Conservation (phyloP, 2,329 filamentous ascomycete genomes). For the Fusarium illudens region DNA sequence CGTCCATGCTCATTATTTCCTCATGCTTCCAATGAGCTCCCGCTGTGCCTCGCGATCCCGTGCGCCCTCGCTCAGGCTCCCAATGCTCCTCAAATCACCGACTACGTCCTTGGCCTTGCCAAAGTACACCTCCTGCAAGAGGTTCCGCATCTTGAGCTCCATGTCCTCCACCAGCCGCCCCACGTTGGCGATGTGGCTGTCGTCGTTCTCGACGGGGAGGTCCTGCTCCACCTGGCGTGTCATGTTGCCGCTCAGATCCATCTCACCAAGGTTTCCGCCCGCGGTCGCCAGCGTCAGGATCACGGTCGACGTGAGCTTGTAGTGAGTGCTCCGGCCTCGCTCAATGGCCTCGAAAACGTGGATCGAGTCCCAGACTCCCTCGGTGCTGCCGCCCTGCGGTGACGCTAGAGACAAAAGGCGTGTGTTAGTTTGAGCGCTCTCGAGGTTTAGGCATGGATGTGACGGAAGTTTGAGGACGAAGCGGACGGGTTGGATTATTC, state of each 20-base stretch:
- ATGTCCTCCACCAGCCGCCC: conserved; percentile 96
- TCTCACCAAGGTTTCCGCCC: conserved; percentile 71
- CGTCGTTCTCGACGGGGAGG: conserved; percentile 86
- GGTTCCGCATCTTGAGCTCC: conserved; percentile 99
- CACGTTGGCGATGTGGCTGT: conserved; percentile 94
- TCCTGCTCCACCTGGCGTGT: conserved; percentile 95
- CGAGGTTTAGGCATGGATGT: background rate
- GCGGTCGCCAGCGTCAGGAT: conserved; percentile 83
- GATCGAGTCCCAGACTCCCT: conserved; percentile 96
- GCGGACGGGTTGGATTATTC: background rate
- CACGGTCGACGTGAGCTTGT: conserved; percentile 97
- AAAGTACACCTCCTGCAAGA: conserved; percentile 99
- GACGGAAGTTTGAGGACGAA: background rate
- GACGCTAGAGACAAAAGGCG: conserved; percentile 59
- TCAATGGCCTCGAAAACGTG: conserved; percentile 98
- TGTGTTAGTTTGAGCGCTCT: conserved; percentile 13
- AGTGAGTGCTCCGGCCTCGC: conserved; percentile 89
- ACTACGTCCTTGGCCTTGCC: conserved; percentile 99
- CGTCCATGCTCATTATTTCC: conserved; percentile 46
- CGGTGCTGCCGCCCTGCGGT: conserved; percentile 69
- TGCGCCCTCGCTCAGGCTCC: conserved; percentile 83
- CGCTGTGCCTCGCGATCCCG: conserved; percentile 84
- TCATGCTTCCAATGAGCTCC: conserved; percentile 81
- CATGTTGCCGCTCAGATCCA: conserved; percentile 98
- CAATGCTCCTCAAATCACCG: conserved; percentile 88